These are phyloP conservation scores for Lactarius vividus DNA, from an alignment of 768 basidiomycete genomes.

Conservation along the genomic window DNA sequence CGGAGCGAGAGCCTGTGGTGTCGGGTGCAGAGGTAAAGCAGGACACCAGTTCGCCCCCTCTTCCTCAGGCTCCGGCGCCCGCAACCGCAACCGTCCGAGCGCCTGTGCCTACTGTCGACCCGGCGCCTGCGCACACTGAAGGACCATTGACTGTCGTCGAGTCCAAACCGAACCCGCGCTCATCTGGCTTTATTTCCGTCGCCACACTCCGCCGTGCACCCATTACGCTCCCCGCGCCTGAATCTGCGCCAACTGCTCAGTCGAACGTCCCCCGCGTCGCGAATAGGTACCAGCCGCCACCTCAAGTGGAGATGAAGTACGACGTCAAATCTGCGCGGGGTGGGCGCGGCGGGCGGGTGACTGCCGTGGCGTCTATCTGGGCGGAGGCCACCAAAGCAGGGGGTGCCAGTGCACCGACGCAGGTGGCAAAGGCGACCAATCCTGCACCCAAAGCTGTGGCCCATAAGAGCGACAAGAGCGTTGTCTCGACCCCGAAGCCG, in stretches of 20 bases:
- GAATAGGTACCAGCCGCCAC: constrained; percentile 21
- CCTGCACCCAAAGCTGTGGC: not conserved
- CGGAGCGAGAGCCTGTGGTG: not conserved
- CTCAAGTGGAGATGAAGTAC: constrained; percentile 55
- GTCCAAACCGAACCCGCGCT: constrained; percentile 56
- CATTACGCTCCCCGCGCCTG: constrained; percentile 3
- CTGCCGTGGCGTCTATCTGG: constrained; percentile 74
- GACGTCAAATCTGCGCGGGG: constrained; percentile 76
- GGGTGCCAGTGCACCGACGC: not conserved
- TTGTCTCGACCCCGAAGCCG: not conserved
- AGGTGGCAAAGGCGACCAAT: constrained; percentile 18
- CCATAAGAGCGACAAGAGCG: too few species aligned
- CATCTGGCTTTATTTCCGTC: constrained; percentile 73
- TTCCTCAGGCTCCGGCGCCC: too few species aligned
- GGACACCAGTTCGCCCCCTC: not conserved
- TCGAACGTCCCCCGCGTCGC: not conserved
- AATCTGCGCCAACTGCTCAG: not conserved
- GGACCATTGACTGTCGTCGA: not conserved
- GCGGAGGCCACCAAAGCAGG: constrained; percentile 33
- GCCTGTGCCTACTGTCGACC: not conserved
- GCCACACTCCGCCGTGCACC: constrained; percentile 43
- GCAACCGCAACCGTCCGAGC: too few species aligned
- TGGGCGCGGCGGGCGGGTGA: constrained; percentile 70
- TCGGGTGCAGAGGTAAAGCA: not conserved
- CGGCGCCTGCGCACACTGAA: not conserved